A percentile compares a stretch with the other conserved stretches of the same genome.
phyloP scores from a whole-genome alignment of 768 basidiomycete genomes.

The Filobasidium floriforme region DNA sequence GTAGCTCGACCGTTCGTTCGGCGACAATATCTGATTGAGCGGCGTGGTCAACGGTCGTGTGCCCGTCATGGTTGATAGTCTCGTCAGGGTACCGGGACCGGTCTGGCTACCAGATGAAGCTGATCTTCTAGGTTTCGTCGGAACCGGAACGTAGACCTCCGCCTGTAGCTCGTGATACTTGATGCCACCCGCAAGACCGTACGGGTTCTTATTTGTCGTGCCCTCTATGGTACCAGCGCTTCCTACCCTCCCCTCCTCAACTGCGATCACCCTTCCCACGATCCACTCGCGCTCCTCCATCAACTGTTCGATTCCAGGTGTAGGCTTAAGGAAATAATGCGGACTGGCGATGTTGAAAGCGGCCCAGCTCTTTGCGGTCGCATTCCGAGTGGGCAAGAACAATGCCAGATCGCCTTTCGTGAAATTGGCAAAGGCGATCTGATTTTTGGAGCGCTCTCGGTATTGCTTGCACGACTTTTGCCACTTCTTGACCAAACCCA shows the following conservation, averaged over 20 bases:
- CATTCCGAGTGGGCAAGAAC: conserved; percentile 91
- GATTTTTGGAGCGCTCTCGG: conserved; percentile 87
- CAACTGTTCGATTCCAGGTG: conserved; percentile 76
- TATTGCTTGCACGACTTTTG: conserved; percentile 96
- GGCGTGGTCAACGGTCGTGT: background rate
- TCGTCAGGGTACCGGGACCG: background rate
- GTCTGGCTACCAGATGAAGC: background rate
- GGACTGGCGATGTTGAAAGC: conserved; percentile 84
- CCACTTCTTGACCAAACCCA: conserved; percentile 74
- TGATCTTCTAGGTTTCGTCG: background rate
- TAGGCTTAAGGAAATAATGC: conserved; percentile 90
- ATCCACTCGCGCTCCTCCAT: conserved; percentile 73
- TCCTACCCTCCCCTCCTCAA: conserved; percentile 37
- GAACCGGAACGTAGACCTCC: background rate
- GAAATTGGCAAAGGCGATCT: conserved; percentile 94
- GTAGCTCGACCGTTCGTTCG: background rate
- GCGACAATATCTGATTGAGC: background rate
- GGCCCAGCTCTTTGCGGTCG: conserved; percentile 89
- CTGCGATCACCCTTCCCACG: conserved; percentile 38
- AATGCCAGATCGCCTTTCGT: conserved; percentile 88
- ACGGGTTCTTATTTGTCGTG: conserved; percentile 31
- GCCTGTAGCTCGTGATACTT: conserved; percentile 28
- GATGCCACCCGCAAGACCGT: conserved; percentile 41
- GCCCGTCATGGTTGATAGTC: background rate
- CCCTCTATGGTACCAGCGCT: conserved; percentile 15